These are phyloP conservation scores for Lachancea quebecensis DNA, from an alignment of 805 yeast species.

Conservation along the genomic window DNA sequence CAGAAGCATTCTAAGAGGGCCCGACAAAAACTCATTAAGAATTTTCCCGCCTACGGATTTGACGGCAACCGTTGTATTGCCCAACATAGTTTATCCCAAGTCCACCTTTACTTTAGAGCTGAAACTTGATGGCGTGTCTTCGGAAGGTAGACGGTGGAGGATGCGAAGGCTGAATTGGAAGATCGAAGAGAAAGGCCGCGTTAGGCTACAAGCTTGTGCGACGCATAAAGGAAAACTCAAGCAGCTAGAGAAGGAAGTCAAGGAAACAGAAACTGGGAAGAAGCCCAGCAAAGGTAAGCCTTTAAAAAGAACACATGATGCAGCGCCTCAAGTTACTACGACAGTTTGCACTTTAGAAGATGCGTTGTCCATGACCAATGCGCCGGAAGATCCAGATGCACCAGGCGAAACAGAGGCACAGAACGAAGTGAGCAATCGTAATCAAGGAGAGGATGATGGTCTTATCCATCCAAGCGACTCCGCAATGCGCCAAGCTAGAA, in stretches of 20 bases:
- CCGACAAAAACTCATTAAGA: slow-evolving; percentile 78
- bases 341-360: slow-evolving; percentile 30
- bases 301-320: slow-evolving; percentile 34
- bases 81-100: slow-evolving; percentile 84
- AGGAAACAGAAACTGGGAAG: slow-evolving; percentile 29
- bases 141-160: slow-evolving; percentile 70
- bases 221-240: slow-evolving; percentile 47
- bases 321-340: slow-evolving; percentile 34
- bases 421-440: slow-evolving; percentile 16
- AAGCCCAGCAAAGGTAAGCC: slow-evolving; percentile 23
- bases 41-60: slow-evolving; percentile 95
- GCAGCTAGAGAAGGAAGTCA: slow-evolving; percentile 22
- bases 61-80: slow-evolving; percentile 78
- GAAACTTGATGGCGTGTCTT: slow-evolving; percentile 63
- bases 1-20: slow-evolving; percentile 72
- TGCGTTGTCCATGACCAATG: slow-evolving; percentile 14
- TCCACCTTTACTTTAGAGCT: slow-evolving; percentile 80
- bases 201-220: slow-evolving; percentile 52
- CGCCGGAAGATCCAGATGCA: slow-evolving; percentile 4
- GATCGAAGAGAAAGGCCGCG: slow-evolving; percentile 72
- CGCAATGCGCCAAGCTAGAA: slow-evolving; percentile 30
- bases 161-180: slow-evolving; percentile 87
- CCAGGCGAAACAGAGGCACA: slow-evolving; percentile 10
- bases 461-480: slow-evolving; percentile 33
- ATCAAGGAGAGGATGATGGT: slow-evolving; percentile 27